Percentiles rank a stretch among this genome's conserved stretches.
Conservation (phyloP, 768 basidiomycete genomes). For the Flagelloscypha sp. region DNA sequence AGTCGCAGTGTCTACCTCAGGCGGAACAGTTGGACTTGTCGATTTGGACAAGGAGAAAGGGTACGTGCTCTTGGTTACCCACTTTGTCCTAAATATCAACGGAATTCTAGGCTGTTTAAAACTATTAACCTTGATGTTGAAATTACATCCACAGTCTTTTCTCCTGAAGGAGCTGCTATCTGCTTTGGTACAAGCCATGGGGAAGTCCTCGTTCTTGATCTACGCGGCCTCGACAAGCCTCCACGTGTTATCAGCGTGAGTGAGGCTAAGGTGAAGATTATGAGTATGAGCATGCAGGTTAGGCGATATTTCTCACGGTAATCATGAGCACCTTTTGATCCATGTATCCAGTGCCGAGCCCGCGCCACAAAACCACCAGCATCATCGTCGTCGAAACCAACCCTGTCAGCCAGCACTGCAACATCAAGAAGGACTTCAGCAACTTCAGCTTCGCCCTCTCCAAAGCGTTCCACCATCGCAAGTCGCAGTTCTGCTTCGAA, state of each 20-base stretch:
- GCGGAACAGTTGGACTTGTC: constrained; percentile 48
- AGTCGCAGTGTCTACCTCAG: constrained; percentile 46
- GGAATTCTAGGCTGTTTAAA: constrained; percentile 43
- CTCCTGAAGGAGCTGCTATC: constrained; percentile 58
- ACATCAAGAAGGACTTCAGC: constrained; percentile 6
- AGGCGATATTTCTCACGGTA: constrained; percentile 4
- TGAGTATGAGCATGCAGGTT: constrained; percentile 53
- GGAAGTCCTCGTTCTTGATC: constrained; percentile 52
- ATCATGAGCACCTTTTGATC: neutral
- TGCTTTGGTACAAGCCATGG: constrained; percentile 61
- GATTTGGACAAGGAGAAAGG: constrained; percentile 72
- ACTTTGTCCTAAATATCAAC: constrained; percentile 1
- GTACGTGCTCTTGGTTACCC: constrained; percentile 26
- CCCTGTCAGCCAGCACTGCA: constrained; percentile 5
- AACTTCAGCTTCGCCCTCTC: constrained; percentile 4
- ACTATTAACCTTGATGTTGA: constrained; percentile 43
- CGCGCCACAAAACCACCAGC: constrained; percentile 11
- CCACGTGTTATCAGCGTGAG: constrained; percentile 47
- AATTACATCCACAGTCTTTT: constrained; percentile 58
- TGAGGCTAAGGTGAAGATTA: constrained; percentile 36
- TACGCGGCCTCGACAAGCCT: constrained; percentile 59
- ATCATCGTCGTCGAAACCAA: constrained; percentile 6
- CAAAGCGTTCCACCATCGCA: constrained; percentile 1
- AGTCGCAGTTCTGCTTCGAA: constrained; percentile 5
- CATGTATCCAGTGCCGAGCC: constrained; percentile 11